Conservation (phyloP, 768 basidiomycete genomes). For the Zangia roseola region DNA sequence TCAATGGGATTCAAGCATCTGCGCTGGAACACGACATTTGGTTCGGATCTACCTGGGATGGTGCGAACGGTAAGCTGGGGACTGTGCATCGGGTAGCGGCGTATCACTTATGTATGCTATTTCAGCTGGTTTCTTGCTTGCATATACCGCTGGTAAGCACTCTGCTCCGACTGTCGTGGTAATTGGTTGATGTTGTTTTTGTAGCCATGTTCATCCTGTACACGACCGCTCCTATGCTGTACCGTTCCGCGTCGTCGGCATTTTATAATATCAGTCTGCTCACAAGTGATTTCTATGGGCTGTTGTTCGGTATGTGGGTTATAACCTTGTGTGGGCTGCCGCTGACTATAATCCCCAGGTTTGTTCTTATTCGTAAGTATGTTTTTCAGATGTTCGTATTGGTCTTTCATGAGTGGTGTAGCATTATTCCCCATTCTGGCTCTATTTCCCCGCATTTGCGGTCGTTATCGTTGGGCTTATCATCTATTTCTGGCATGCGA, state of each 20-base stretch:
- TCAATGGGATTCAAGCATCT: constrained; percentile 77
- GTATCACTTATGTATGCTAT: not conserved
- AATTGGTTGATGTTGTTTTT: not conserved
- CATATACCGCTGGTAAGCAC: constrained; percentile 44
- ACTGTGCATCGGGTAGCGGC: constrained; percentile 22
- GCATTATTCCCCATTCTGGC: constrained; percentile 85
- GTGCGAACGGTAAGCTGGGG: constrained; percentile 58
- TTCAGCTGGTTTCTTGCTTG: constrained; percentile 52
- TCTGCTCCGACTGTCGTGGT: not conserved
- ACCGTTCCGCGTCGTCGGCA: constrained; percentile 81
- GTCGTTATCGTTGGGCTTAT: constrained; percentile 72
- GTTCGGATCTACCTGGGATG: constrained; percentile 69
- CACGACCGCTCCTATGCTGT: constrained; percentile 81
- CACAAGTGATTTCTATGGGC: constrained; percentile 86
- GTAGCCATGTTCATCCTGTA: constrained; percentile 82
- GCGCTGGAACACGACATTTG: constrained; percentile 68
- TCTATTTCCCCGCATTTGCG: constrained; percentile 80
- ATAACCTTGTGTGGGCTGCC: not conserved
- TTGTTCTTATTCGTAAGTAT: constrained; percentile 52
- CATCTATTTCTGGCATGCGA: constrained; percentile 83
- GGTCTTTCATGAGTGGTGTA: constrained; percentile 30
- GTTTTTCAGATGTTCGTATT: not conserved
- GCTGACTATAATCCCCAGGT: constrained; percentile 27
- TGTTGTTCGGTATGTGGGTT: constrained; percentile 58
- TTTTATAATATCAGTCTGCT: constrained; percentile 84